phyloP scores from a whole-genome alignment of 73 alveolate species.

The Durusdinium trenchii region DNA sequence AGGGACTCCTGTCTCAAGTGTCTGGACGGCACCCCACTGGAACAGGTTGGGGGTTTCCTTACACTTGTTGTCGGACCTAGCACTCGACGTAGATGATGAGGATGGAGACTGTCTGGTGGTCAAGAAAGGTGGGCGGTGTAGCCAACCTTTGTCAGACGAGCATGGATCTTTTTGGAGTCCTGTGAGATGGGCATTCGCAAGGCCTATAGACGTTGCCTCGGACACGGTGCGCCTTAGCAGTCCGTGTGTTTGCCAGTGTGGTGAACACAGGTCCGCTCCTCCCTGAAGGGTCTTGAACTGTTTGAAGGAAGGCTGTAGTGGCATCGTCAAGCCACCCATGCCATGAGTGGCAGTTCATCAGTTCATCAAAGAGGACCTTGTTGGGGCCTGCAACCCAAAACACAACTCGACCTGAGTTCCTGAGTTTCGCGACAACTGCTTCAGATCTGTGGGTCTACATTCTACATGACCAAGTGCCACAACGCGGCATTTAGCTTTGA shows the following conservation, averaged over 20 bases:
- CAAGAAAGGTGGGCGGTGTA: not conserved
- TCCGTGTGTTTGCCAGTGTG: not conserved
- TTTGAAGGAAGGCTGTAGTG: slow-evolving; percentile 25
- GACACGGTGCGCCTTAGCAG: not conserved
- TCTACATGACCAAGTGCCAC: not conserved
- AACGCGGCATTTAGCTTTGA: not conserved
- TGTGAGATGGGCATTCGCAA: slow-evolving; percentile 1
- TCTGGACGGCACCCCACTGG: slow-evolving; percentile 20
- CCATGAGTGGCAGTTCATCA: not conserved
- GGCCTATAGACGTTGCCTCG: slow-evolving; percentile 44
- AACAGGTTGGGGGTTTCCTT: not conserved
- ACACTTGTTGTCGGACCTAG: not conserved
- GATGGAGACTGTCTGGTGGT: not conserved
- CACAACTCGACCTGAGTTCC: not conserved
- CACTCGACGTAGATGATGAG: slow-evolving; percentile 32
- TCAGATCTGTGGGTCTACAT: not conserved
- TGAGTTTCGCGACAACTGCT: not conserved
- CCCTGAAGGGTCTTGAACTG: not conserved
- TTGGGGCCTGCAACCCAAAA: not conserved
- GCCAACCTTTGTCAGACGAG: not conserved
- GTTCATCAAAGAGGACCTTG: not conserved
- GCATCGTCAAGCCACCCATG: slow-evolving; percentile 11
- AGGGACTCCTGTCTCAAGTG: not conserved
- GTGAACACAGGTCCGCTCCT: not conserved
- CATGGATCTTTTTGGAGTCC: not conserved